These are phyloP conservation scores for Xylariaceae sp. DNA, from an alignment of 2,329 filamentous ascomycete genomes.

Conservation along the genomic window DNA sequence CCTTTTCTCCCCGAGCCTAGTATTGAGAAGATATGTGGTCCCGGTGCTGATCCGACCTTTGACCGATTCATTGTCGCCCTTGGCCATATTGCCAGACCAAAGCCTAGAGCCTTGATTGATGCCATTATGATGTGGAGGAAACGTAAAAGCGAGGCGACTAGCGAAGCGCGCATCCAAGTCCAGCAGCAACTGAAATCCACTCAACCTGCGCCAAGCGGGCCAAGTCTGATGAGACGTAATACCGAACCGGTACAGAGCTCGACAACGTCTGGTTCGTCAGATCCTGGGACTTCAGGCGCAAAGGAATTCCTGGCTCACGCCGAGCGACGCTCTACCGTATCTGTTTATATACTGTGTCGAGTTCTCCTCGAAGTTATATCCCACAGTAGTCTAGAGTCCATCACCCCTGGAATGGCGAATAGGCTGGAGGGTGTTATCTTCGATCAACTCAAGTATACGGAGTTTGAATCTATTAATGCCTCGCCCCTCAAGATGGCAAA, in stretches of 20 bases:
- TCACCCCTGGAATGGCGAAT: constrained; percentile 88
- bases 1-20: constrained; percentile 75
- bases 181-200: constrained; percentile 45
- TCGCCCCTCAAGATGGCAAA: constrained; percentile 87
- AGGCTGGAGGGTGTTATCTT: constrained; percentile 95
- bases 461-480: constrained; percentile 70
- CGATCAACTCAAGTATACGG: constrained; percentile 83
- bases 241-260: constrained; percentile 60
- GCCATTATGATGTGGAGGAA: constrained; percentile 98
- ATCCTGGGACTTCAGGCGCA: constrained; percentile 32
- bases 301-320: constrained; percentile 70
- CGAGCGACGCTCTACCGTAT: constrained; percentile 86
- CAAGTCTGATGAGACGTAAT: constrained; percentile 61
- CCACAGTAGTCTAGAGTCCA: constrained; percentile 75
- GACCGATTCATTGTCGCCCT: constrained; percentile 91
- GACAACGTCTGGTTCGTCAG: constrained; percentile 30
- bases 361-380: constrained; percentile 91
- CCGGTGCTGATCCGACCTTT: constrained; percentile 79
- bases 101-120: constrained; percentile 92
- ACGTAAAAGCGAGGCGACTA: constrained; percentile 85
- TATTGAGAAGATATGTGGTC: constrained; percentile 86
- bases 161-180: constrained; percentile 56
- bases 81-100: constrained; percentile 88
- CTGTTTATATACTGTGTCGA: constrained; percentile 91
- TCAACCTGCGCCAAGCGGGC: constrained; percentile 39